phyloP scores from a whole-genome alignment of 306 rosid species.

The cucumber (Cucumis sativus) region DNA sequence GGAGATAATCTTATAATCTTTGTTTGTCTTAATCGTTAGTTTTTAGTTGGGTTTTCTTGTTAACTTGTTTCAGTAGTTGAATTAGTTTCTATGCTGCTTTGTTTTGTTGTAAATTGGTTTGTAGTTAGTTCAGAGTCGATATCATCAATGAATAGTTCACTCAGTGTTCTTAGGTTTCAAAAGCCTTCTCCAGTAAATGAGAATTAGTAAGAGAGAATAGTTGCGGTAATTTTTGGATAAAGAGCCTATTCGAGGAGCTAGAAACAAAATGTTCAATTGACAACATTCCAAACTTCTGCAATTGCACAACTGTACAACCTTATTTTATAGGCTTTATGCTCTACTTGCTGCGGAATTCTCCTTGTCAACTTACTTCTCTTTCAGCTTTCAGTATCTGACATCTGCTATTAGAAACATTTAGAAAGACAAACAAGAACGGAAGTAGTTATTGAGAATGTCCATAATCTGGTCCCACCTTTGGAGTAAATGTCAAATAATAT shows the following conservation, averaged over 20 bases:
- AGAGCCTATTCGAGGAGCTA: not conserved
- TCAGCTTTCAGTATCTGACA: not conserved
- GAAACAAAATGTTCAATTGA: not conserved
- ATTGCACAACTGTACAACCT: not conserved
- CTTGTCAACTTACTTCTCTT: not conserved
- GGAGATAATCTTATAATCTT: not conserved
- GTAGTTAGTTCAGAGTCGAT: not conserved
- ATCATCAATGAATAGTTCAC: not conserved
- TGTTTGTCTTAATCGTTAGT: not conserved
- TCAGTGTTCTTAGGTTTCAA: not conserved
- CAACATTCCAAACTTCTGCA: not conserved
- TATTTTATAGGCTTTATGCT: not conserved
- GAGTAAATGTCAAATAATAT: not conserved
- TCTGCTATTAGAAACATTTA: not conserved
- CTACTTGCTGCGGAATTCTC: not conserved
- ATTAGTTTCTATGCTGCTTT: not conserved
- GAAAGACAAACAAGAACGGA: not conserved
- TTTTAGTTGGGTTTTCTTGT: not conserved
- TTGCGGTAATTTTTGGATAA: not conserved
- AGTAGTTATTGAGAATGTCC: not conserved
- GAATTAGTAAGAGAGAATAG: not conserved
- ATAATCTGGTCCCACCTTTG: not conserved
- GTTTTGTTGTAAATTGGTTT: not conserved
- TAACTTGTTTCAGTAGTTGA: not conserved
- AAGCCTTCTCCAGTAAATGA: not conserved